Evolutionary conservation across 257 asterid genomes (phyloP), one percentile per base, ranked within the genome.

Genomic region (Cruciata laevipes): DNA sequence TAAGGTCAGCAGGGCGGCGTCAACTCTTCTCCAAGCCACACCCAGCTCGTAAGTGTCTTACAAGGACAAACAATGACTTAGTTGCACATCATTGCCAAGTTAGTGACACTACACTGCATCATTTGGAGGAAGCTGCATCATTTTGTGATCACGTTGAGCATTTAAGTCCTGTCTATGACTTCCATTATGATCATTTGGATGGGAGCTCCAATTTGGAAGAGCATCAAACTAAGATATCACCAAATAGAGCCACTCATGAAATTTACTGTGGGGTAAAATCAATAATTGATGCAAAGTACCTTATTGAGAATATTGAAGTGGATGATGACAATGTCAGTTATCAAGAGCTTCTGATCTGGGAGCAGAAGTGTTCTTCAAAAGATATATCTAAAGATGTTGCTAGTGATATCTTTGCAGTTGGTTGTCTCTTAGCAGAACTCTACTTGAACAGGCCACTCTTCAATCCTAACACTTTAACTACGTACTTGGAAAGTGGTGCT

Each of bases 371-470:
- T 70, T 73, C 79, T 61, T 37, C 27, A 40, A 77, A 85, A 55
- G 74, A 61, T 63, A 70, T 75, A 65, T 83, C 89, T 72, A 74
- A 66, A 78, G 71, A 80, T 73, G 63, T 79, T 79, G 94, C 96
- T 2, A 79, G 80, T 73, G 99, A 93, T 80, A 85, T 90, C 75
- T 93, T 93, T 84, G 83, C 92, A 32, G 68, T 88, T 82, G 99
- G 99, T 61, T 93, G 99, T 78, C 87, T 90, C 75, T 81, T 93
- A 68, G 95, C 97, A 56, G 97, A 93, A 79, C 90, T 93, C 76
- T 85, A 90, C 70, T 73, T 83, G 83, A 83, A 83, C 71, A 83
- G 77, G 77, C 99, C 99, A 61, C 95, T 90, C 59, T 93, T 93
- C 83, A 86, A 87, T 82, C 75, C 81, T 32, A 73, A 76, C 74